Evolutionary conservation across 2,329 filamentous ascomycete species (phyloP), one percentile per base, ranked within the genome.

Genomic region (Parastagonospora nodorum): DNA sequence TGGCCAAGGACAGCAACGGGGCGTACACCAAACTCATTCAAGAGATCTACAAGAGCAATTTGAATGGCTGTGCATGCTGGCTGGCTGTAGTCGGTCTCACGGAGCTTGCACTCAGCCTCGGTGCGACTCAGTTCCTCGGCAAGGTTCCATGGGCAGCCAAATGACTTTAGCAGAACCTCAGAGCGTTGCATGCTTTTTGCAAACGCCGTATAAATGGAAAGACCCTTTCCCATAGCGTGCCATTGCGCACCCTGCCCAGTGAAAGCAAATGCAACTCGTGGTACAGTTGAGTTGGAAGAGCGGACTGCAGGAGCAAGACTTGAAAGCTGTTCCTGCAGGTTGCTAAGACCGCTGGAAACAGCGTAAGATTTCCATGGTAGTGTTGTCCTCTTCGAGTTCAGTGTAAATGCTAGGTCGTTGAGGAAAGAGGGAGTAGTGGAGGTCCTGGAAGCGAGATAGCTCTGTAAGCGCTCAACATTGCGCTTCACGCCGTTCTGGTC

Each of bases 171-270:
- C 19, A 24, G 19, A 24, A 24, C 5, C 19, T 24, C 19, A 24
- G 19, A 24, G 19, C 19, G 19, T 5, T 24, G n/a, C 24, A 67
- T 42, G 8, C 48, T 52, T 2, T 47, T 10, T 1, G 32, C 10
- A 42, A 67, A 67, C 1, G 45, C 33, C 2, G 47, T 19, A 19
- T 57, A 62, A 9, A 12, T 24, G 30, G 61, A 39, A n/a, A 68
- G 43, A 28, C 65, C 57, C 3, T 45, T 38, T 8, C 63, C 67
- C 67, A 70, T 70, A 0, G 48, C 48, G 35, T 38, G 9, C 55
- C 59, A 71, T 33, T 69, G 65, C 2, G 68, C 68, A 8, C 69
- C 68, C 52, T 72, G 68, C 1, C 69, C 69, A 1, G 65, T 72
- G 54, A 69, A 72, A 1, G 69, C 57, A 27, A 55, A 1, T 40